Conservation (phyloP, 2,329 filamentous ascomycete genomes). For the Penicillium sp. region DNA sequence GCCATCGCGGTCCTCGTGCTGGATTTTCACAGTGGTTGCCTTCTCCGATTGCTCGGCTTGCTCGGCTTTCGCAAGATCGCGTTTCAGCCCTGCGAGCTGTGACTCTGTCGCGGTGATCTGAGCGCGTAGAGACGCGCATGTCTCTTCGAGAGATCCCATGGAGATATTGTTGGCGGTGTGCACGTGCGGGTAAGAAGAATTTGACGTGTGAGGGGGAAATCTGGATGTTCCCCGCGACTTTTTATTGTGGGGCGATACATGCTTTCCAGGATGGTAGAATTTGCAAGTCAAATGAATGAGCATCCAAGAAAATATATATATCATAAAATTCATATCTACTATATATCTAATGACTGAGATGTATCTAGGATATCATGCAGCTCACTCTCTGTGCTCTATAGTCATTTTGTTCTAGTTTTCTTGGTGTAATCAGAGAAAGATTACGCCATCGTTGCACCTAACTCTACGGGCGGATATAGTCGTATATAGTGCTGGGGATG, state of each 20-base stretch:
- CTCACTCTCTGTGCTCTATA: neutral
- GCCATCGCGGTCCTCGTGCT: neutral
- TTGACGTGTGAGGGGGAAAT: conserved; percentile 1
- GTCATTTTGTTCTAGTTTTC: neutral
- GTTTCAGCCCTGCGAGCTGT: conserved; percentile 36
- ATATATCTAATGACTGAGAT: neutral
- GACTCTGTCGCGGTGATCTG: conserved; percentile 41
- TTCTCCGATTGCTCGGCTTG: conserved; percentile 21
- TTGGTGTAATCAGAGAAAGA: neutral
- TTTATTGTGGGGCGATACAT: conserved; percentile 15
- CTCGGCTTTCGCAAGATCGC: conserved; percentile 36
- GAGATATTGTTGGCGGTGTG: neutral
- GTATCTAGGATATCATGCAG: neutral
- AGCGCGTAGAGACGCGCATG: conserved; percentile 34
- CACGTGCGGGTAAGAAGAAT: neutral
- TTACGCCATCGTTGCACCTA: neutral
- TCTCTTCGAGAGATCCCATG: conserved; percentile 25
- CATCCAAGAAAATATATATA: neutral
- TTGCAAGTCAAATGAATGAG: too few relatives aligned
- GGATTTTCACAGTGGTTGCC: conserved; percentile 2
- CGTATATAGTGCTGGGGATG: neutral
- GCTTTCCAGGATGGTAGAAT: too few relatives aligned
- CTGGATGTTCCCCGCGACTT: conserved; percentile 16
- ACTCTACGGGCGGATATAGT: neutral
- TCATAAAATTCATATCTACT: neutral